These are phyloP conservation scores for Colletotrichum nymphaeae DNA, from an alignment of 2,329 filamentous ascomycete species.

Conservation along the genomic window DNA sequence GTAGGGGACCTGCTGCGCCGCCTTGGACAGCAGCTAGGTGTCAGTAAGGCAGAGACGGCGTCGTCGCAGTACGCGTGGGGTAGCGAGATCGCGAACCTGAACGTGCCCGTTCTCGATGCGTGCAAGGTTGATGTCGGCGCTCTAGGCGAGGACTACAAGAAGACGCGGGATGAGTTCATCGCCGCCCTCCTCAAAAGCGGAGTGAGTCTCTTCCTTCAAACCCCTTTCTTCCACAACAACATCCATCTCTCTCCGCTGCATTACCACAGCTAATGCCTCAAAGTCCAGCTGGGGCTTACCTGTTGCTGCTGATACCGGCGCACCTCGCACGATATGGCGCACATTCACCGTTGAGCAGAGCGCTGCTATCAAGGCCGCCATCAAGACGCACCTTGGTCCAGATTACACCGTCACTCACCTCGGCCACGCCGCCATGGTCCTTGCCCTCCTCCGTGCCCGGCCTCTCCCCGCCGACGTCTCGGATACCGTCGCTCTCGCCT, in stretches of 20 bases:
- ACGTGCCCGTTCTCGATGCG: not conserved
- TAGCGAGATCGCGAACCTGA: not conserved
- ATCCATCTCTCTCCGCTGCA: not conserved
- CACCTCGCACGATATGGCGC: not conserved
- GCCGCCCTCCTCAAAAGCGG: not conserved
- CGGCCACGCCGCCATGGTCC: constrained; percentile 2
- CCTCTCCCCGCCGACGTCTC: not conserved
- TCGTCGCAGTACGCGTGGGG: not conserved
- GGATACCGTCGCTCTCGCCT: not conserved
- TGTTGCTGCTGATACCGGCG: not conserved
- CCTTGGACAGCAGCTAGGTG: not conserved
- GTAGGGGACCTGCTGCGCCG: not conserved
- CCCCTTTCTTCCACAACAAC: too few species aligned
- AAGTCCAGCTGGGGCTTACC: not conserved
- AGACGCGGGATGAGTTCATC: not conserved
- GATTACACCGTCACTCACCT: constrained; percentile 8
- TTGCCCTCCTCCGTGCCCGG: not conserved
- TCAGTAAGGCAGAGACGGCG: too few species aligned
- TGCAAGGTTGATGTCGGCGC: not conserved
- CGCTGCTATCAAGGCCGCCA: not conserved
- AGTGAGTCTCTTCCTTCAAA: not conserved
- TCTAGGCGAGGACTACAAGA: not conserved
- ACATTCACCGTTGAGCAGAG: not conserved
- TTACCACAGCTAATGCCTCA: not conserved
- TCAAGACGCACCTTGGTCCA: not conserved